These are phyloP conservation scores for Geotrichum ghanense DNA, from an alignment of 805 yeast genomes.

Conservation along the genomic window DNA sequence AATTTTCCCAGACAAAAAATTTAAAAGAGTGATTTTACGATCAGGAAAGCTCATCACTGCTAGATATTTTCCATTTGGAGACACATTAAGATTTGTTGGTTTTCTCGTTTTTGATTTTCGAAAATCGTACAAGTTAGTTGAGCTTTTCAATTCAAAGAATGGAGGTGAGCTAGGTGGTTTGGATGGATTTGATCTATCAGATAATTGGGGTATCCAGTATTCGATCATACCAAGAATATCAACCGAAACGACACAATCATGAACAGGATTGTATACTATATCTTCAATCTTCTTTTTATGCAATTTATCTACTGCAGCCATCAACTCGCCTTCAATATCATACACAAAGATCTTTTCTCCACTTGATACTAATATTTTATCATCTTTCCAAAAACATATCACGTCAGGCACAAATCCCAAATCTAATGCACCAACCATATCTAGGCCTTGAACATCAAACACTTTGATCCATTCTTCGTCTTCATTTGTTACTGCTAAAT, in stretches of 20 bases:
- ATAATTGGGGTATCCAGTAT: conserved; percentile 24
- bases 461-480: conserved; percentile 18
- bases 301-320: conserved; percentile 9
- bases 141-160: conserved; percentile 28
- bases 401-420: conserved; percentile 20
- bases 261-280: conserved; percentile 17
- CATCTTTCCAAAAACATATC: conserved; percentile 17
- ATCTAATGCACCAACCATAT: conserved; percentile 27
- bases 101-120: conserved; percentile 23
- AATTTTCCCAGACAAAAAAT: conserved; percentile 26
- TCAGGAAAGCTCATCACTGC: conserved; percentile 27
- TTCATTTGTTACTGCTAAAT: conserved; percentile 19
- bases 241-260: conserved; percentile 21
- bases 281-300: conserved; percentile 19
- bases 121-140: conserved; percentile 30
- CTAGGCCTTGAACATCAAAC: conserved; percentile 27
- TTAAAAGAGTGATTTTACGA: conserved; percentile 24
- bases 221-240: conserved; percentile 28
- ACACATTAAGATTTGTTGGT: conserved; percentile 17
- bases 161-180: conserved; percentile 14
- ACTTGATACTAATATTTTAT: conserved; percentile 12
- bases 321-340: conserved; percentile 16
- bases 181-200: conserved; percentile 9
- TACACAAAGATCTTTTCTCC: conserved; percentile 14
- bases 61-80: conserved; percentile 19